These are phyloP conservation scores for Spencermartinsiella ligniputridi DNA, from an alignment of 1,139 yeast genomes.

Conservation along the genomic window DNA sequence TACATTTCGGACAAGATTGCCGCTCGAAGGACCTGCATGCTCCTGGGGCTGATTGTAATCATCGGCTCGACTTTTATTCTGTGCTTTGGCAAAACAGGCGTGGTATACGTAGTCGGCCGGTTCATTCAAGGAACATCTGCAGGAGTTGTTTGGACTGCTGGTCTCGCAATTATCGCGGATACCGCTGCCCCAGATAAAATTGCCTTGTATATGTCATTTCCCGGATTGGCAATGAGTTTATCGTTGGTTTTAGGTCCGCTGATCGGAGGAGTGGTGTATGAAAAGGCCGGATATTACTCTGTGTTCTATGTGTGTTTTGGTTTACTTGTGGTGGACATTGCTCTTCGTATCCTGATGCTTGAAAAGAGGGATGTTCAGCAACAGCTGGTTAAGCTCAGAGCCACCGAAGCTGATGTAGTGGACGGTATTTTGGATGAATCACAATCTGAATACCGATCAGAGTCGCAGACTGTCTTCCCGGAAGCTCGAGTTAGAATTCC, in stretches of 20 bases:
- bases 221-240: slow-evolving; percentile 31
- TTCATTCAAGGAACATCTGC: slow-evolving; percentile 34
- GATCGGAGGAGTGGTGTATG: slow-evolving; percentile 36
- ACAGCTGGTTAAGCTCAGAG: not conserved
- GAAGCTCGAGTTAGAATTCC: not conserved
- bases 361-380: slow-evolving; percentile 16
- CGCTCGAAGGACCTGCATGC: slow-evolving; percentile 29
- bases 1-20: slow-evolving; percentile 28
- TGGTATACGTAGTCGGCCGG: slow-evolving; percentile 32
- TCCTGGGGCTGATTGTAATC: slow-evolving; percentile 30
- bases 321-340: slow-evolving; percentile 29
- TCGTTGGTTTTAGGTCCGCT: slow-evolving; percentile 35
- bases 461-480: not conserved
- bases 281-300: slow-evolving; percentile 33
- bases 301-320: slow-evolving; percentile 34
- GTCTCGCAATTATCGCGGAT: slow-evolving; percentile 35
- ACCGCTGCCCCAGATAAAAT: slow-evolving; percentile 25
- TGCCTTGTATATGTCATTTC: slow-evolving; percentile 31
- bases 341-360: slow-evolving; percentile 33
- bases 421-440: not conserved
- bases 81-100: slow-evolving; percentile 27
- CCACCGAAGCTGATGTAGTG: not conserved
- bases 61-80: slow-evolving; percentile 32
- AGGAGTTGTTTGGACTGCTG: slow-evolving; percentile 39
- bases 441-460: not conserved